A percentile compares a stretch with the other conserved stretches of the same genome.
Conservation (phyloP, 2,329 filamentous ascomycete genomes). For the Calonectria honghensis region DNA sequence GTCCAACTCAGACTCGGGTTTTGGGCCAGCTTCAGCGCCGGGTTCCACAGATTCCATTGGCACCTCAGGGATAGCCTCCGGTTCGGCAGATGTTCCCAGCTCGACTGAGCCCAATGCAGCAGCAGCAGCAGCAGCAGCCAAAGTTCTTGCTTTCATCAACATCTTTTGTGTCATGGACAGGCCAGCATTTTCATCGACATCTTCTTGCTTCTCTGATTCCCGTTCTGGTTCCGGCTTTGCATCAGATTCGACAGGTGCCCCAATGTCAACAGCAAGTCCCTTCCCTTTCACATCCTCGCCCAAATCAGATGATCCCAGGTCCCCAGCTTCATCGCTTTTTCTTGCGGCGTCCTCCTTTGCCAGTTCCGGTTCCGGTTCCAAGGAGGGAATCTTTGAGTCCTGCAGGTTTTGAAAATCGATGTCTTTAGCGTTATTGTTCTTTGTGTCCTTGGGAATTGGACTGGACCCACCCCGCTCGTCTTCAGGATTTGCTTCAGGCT, state of each 20-base stretch:
- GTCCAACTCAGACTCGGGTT: conserved; percentile 38
- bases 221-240: conserved; percentile 46
- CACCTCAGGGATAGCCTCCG: conserved; percentile 42
- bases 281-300: conserved; percentile 45
- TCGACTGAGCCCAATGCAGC: conserved; percentile 41
- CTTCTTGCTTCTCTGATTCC: conserved; percentile 47
- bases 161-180: conserved; percentile 55
- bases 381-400: conserved; percentile 53
- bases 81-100: conserved; percentile 45
- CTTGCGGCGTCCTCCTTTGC: conserved; percentile 53
- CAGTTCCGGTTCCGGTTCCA: conserved; percentile 53
- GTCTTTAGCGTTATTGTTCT: conserved; percentile 60
- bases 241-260: conserved; percentile 45
- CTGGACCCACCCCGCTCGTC: conserved; percentile 57
- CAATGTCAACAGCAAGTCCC: conserved; percentile 44
- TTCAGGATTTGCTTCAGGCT: conserved; percentile 54
- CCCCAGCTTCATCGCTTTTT: conserved; percentile 49
- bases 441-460: conserved; percentile 57
- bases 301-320: conserved; percentile 45
- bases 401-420: conserved; percentile 55
- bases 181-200: conserved; percentile 51
- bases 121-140: conserved; percentile 40
- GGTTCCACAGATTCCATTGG: conserved; percentile 42
- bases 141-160: conserved; percentile 50
- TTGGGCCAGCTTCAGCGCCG: conserved; percentile 48